Conservation (phyloP, 2,329 filamentous ascomycete genomes). For the Fusarium kyushuense region DNA sequence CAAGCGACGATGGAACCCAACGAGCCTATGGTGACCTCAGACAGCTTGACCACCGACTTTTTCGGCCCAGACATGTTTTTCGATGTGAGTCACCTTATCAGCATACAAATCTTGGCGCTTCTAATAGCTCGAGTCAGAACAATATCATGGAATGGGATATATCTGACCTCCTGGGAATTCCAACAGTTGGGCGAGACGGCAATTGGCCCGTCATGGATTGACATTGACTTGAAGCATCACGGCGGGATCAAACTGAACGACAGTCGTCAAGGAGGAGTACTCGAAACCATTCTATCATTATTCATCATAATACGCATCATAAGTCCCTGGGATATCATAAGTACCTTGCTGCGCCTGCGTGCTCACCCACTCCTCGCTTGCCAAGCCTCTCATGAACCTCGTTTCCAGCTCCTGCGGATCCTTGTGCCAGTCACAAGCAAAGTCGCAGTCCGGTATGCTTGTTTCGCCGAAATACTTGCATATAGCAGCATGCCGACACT, state of each 20-base stretch:
- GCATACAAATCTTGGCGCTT: neutral
- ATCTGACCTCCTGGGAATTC: slow-evolving; percentile 43
- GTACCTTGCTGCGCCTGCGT: slow-evolving; percentile 70
- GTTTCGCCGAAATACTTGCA: slow-evolving; percentile 82
- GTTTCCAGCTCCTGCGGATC: slow-evolving; percentile 69
- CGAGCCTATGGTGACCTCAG: slow-evolving; percentile 27
- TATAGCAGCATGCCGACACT: slow-evolving; percentile 82
- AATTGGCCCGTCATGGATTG: slow-evolving; percentile 32
- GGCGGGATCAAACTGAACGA: neutral
- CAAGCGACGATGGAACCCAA: slow-evolving; percentile 34
- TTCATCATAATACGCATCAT: slow-evolving; percentile 67
- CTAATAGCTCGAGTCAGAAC: slow-evolving; percentile 35
- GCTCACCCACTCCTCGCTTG: slow-evolving; percentile 72
- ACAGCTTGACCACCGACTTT: slow-evolving; percentile 34
- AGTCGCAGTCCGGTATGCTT: slow-evolving; percentile 71
- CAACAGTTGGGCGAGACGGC: slow-evolving; percentile 13
- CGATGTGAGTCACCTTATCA: slow-evolving; percentile 23
- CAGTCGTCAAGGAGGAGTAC: neutral
- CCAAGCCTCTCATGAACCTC: slow-evolving; percentile 67
- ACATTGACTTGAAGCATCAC: neutral
- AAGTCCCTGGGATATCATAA: slow-evolving; percentile 60
- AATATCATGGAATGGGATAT: slow-evolving; percentile 46
- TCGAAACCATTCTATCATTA: slow-evolving; percentile 13
- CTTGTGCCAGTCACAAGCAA: slow-evolving; percentile 84
- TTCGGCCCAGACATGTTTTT: slow-evolving; percentile 37